Percentiles rank a stretch among this genome's conserved stretches.
These are phyloP conservation scores for Sergeia podlipaevii DNA, from an alignment of 208 protist species.

Conservation along the genomic window DNA sequence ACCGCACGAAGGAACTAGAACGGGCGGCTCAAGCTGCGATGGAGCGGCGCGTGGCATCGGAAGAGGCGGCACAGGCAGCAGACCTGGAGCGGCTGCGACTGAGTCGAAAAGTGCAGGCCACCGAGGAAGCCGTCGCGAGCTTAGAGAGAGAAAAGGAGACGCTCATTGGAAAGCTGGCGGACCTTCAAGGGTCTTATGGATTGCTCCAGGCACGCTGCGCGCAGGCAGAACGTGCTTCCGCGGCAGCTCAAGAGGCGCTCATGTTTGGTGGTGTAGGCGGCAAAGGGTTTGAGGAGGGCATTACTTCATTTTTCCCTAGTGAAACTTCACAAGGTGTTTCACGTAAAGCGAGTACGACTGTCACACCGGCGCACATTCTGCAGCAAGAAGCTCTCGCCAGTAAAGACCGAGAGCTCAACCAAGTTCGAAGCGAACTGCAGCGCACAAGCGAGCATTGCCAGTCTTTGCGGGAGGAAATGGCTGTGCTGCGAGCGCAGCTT, in stretches of 20 bases:
- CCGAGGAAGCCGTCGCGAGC: slow-evolving; percentile 20
- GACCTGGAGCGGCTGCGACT: slow-evolving; percentile 34
- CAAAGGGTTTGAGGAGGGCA: not conserved
- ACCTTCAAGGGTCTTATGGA: slow-evolving; percentile 20
- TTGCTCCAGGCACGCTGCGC: slow-evolving; percentile 19
- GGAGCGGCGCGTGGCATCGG: slow-evolving; percentile 13
- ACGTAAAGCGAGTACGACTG: too few species aligned
- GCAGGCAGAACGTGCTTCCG: slow-evolving; percentile 18
- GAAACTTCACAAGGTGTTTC: too few species aligned
- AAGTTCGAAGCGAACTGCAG: not conserved
- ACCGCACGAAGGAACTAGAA: slow-evolving; percentile 18
- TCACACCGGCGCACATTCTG: too few species aligned
- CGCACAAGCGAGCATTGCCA: slow-evolving; percentile 31
- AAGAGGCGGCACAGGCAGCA: slow-evolving; percentile 14
- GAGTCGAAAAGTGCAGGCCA: slow-evolving; percentile 24
- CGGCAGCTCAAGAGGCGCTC: slow-evolving; percentile 18
- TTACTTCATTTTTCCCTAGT: too few species aligned
- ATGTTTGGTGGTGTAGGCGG: not conserved
- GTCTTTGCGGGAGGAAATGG: slow-evolving; percentile 47
- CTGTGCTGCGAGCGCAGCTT: slow-evolving; percentile 33
- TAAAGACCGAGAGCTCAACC: slow-evolving; percentile 1
- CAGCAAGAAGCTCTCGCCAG: too few species aligned
- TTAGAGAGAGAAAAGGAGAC: slow-evolving; percentile 29
- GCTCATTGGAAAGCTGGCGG: slow-evolving; percentile 41
- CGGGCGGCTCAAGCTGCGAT: slow-evolving; percentile 14